These are phyloP conservation scores for Physcomitrium patens DNA, from an alignment of 225 moss, liverwort and hornwort species.

Conservation along the genomic window DNA sequence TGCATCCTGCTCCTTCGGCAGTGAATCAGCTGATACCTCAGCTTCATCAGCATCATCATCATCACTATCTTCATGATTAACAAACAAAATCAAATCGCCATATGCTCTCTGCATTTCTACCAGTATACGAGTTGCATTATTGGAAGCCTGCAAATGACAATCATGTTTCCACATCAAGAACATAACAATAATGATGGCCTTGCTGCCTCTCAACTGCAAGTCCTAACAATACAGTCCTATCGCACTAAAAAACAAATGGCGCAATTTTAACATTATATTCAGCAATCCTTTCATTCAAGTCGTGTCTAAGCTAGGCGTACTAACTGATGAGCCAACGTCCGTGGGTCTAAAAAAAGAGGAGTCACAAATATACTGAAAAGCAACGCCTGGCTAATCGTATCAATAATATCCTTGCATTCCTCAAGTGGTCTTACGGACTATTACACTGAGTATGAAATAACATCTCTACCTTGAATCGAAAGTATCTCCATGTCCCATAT, in stretches of 20 bases:
- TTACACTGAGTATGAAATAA: not conserved
- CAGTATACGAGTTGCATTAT: conserved; percentile 38
- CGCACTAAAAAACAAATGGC: not conserved
- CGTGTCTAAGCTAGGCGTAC: not conserved
- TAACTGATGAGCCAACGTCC: not conserved
- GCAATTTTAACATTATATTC: not conserved
- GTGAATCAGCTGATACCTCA: conserved; percentile 4
- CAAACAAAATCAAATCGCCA: conserved; percentile 44
- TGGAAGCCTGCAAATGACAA: conserved; percentile 19
- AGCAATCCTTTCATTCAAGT: not conserved
- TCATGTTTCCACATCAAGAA: not conserved
- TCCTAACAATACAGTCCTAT: not conserved
- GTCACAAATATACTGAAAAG: conserved; percentile 8
- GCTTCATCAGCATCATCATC: conserved; percentile 1
- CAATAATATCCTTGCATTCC: not conserved
- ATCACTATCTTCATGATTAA: conserved; percentile 29
- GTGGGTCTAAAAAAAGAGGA: not conserved
- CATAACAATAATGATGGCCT: not conserved
- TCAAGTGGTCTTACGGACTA: not conserved
- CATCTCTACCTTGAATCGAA: conserved; percentile 29
- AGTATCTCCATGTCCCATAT: conserved; percentile 42
- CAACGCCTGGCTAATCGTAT: not conserved
- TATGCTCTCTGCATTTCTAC: conserved; percentile 40
- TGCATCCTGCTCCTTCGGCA: conserved; percentile 38
- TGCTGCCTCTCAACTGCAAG: too few species aligned